phyloP scores from a whole-genome alignment of 139 green algal species.

The Coelastrella sp. region DNA sequence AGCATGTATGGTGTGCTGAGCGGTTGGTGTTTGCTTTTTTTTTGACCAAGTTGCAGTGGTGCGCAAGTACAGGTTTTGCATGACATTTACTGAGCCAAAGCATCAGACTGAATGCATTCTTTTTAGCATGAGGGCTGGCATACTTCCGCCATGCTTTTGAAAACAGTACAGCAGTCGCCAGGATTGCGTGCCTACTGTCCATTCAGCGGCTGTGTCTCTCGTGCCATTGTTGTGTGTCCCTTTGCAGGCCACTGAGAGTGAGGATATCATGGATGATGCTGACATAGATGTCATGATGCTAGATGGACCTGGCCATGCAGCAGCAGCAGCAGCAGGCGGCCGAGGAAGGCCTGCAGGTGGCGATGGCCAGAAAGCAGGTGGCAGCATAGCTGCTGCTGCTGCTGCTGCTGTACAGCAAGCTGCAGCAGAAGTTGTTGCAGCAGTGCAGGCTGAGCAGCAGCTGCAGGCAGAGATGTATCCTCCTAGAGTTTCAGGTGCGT shows the following conservation, averaged over 20 bases:
- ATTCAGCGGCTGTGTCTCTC: not conserved
- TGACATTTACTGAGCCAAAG: no score
- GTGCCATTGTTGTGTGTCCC: not conserved
- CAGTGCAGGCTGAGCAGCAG: not conserved
- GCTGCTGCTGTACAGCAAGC: not conserved
- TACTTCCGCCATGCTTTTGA: no score
- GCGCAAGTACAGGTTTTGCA: no score
- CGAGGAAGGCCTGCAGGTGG: not conserved
- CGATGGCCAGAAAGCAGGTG: not conserved
- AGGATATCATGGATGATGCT: slow-evolving; percentile 1
- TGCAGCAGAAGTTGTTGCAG: not conserved
- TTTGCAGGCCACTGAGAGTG: not conserved
- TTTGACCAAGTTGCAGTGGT: no score
- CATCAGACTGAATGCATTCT: no score
- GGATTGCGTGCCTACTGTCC: no score
- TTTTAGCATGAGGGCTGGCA: no score
- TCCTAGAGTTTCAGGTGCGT: not conserved
- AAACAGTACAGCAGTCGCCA: no score
- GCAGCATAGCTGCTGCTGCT: not conserved
- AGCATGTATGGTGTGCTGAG: not conserved
- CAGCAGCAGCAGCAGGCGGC: not conserved
- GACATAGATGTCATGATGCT: not conserved
- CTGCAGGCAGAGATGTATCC: not conserved
- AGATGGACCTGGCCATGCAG: not conserved
- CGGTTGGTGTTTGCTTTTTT: no score